Conservation (phyloP, 2,329 filamentous ascomycete species). For the Whalleya microplaca region DNA sequence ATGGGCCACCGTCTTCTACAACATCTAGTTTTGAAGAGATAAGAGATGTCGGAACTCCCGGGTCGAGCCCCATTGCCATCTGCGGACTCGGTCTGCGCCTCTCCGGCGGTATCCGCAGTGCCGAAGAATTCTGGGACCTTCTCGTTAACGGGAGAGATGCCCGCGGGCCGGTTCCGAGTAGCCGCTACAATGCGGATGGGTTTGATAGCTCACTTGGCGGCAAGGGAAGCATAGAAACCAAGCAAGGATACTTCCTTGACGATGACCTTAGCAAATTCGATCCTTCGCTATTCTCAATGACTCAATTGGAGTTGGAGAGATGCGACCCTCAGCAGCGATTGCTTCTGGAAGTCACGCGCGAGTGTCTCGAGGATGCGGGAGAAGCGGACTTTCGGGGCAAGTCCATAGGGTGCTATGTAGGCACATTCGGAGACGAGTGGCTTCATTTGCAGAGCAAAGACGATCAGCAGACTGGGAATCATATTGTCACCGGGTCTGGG, state of each 20-base stretch:
- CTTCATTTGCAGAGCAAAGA: slow-evolving; percentile 26
- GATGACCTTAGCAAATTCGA: slow-evolving; percentile 27
- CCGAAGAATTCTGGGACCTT: slow-evolving; percentile 35
- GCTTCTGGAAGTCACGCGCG: slow-evolving; percentile 34
- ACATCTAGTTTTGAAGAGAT: slow-evolving; percentile 23
- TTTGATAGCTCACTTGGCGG: slow-evolving; percentile 18
- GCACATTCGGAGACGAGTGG: slow-evolving; percentile 39
- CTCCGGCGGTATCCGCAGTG: slow-evolving; percentile 29
- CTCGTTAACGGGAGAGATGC: slow-evolving; percentile 28
- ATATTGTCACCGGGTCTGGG: slow-evolving; percentile 30
- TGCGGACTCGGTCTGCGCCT: slow-evolving; percentile 32
- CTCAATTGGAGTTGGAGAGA: slow-evolving; percentile 26
- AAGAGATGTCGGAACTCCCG: slow-evolving; percentile 10
- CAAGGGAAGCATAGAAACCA: slow-evolving; percentile 19
- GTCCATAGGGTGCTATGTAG: slow-evolving; percentile 38
- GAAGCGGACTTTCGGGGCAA: slow-evolving; percentile 35
- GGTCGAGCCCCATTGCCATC: slow-evolving; percentile 28
- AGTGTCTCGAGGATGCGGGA: slow-evolving; percentile 37
- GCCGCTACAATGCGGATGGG: slow-evolving; percentile 29
- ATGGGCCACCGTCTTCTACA: slow-evolving; percentile 8
- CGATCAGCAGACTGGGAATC: slow-evolving; percentile 24
- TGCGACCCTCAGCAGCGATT: slow-evolving; percentile 37
- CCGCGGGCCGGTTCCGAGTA: slow-evolving; percentile 21
- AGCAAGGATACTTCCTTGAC: slow-evolving; percentile 27
- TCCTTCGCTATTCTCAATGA: slow-evolving; percentile 28